Base-by-base conservation (phyloP, 306 rosid species). In the Pyrus betulifolia region DNA sequence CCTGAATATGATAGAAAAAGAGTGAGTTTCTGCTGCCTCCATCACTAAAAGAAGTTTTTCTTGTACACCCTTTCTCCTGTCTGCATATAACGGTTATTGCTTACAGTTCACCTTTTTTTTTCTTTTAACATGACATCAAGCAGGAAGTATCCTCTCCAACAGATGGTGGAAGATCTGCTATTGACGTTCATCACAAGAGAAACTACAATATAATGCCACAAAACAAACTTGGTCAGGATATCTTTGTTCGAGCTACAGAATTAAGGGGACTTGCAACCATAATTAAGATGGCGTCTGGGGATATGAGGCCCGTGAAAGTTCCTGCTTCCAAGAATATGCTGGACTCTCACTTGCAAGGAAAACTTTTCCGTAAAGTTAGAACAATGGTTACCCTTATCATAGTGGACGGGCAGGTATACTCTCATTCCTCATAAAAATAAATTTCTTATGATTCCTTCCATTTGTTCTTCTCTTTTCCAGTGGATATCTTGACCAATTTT, bases 151-250 rank as follows among this genome's bases (percentile, higher is more conserved):
- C 80, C 82, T 92, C 97, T 83, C 88, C 97, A 51, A 83, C 91
- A 72, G 46, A 67, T 74, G 87, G 81, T 74, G 91, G 88, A 81
- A 78, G 65, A 87, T 82, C 88, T 61, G 83, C 85, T 40, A 73
- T 75, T 64, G 96, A 86, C 64, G 68, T 83, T 46, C 86, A 82
- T 74, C 93, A 85, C 73, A 84, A 77, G 86, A 87, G 83, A 80
- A 85, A 92, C 85, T 92, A 85, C 79, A 84, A 83, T 65, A 92
- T 95, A 79, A 88, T 95, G 77, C 99, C 99, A 51, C 91, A 87
- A 80, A 95, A 95, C 85, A 92, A 90, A 83, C 97, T 95, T 79
- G 99, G 99, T 71, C 97, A 92, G 85, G 97, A 95, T 78, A 89
- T 95, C 70, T 95, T 84, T 86, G 86, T 95, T 76, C 90, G 96